These are phyloP conservation scores for Exophiala sp. DNA, from an alignment of 2,329 filamentous ascomycete species.

Conservation along the genomic window DNA sequence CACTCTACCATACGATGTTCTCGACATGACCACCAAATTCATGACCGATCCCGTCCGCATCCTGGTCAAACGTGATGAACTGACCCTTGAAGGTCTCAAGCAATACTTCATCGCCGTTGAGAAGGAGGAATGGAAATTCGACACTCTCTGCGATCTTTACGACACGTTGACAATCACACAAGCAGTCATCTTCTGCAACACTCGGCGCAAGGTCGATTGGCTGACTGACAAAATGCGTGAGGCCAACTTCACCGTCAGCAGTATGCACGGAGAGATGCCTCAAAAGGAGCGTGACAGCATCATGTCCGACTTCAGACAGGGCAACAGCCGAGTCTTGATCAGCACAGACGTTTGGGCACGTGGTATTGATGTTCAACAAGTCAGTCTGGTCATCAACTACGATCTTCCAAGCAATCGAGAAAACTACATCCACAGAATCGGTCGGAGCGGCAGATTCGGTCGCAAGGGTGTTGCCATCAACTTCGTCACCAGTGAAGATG, in stretches of 20 bases:
- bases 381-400: constrained; percentile 98
- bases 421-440: constrained; percentile 99
- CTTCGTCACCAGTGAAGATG: constrained; percentile 97
- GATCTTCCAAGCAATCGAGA: constrained; percentile 97
- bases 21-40: constrained; percentile 99
- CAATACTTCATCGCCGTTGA: constrained; percentile 99
- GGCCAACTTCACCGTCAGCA: constrained; percentile 96
- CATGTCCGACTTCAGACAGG: constrained; percentile 98
- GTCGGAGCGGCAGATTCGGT: constrained; percentile 90
- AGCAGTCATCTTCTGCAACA: constrained; percentile 99
- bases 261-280: constrained; percentile 99
- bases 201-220: constrained; percentile 98
- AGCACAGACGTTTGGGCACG: constrained; percentile 97
- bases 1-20: constrained; percentile 93
- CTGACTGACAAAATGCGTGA: constrained; percentile 99
- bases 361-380: constrained; percentile 98
- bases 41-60: constrained; percentile 98
- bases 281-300: constrained; percentile 98
- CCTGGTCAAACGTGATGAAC: constrained; percentile 95
- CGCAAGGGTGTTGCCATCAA: constrained; percentile 99
- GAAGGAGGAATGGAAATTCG: constrained; percentile 99
- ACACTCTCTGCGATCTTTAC: constrained; percentile 97
- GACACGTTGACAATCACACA: constrained; percentile 98
- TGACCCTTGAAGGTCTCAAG: constrained; percentile 95
- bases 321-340: constrained; percentile 92